Percentiles rank a stretch among this genome's conserved stretches.
Evolutionary conservation across 805 yeast genomes (phyloP).

Genomic region (Ogataea polymorpha): DNA sequence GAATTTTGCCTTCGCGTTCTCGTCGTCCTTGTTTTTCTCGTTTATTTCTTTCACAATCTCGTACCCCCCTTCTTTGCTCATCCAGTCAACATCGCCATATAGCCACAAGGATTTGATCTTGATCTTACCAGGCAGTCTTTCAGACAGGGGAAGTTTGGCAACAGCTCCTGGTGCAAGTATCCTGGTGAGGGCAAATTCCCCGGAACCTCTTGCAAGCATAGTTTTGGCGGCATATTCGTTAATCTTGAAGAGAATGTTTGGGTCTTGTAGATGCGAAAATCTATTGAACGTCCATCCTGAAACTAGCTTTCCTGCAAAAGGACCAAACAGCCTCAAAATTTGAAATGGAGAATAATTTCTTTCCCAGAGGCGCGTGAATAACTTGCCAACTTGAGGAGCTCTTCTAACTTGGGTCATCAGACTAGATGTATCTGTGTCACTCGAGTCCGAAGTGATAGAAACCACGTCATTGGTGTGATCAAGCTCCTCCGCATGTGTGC

Average conservation of each 20-base stretch:
- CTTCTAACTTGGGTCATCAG: conserved; percentile 29
- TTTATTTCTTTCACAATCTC: conserved; percentile 38
- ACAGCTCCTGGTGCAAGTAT: conserved; percentile 56
- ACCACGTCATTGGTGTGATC: conserved; percentile 4
- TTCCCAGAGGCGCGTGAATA: conserved; percentile 48
- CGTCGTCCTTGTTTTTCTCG: conserved; percentile 15
- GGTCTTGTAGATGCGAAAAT: conserved; percentile 32
- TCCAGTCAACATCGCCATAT: conserved; percentile 72
- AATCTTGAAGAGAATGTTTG: conserved; percentile 36
- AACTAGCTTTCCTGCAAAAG: conserved; percentile 48
- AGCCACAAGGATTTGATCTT: conserved; percentile 51
- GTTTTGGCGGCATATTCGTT: conserved; percentile 54
- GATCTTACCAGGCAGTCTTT: conserved; percentile 43
- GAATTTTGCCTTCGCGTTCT: conserved; percentile 28
- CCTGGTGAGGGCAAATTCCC: conserved; percentile 62
- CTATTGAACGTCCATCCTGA: conserved; percentile 55
- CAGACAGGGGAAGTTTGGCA: conserved; percentile 54
- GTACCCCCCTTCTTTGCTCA: conserved; percentile 60
- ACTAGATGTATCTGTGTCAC: conserved; percentile 8
- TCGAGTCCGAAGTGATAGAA: conserved; percentile 14
- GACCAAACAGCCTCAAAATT: conserved; percentile 48
- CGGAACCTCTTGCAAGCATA: conserved; percentile 56
- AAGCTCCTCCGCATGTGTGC: neutral
- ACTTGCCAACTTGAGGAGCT: conserved; percentile 34
- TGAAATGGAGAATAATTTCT: conserved; percentile 53